These are phyloP conservation scores for Tinospora cordifolia DNA, from an alignment of 164 flowering plant genomes.

Conservation along the genomic window DNA sequence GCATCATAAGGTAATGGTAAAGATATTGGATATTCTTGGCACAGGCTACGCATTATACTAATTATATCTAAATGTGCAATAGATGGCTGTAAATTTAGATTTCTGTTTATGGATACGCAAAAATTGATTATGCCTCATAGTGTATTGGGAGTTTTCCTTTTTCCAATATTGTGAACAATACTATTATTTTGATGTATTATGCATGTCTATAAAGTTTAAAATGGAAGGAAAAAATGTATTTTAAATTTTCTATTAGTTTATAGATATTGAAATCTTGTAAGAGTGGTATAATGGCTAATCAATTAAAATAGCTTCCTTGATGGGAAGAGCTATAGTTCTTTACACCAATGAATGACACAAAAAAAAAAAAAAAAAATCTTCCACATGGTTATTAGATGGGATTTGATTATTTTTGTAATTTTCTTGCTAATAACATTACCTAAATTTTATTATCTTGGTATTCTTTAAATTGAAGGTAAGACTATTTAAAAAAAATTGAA, in stretches of 20 bases:
- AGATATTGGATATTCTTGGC: not conserved
- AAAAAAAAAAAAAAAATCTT: not conserved
- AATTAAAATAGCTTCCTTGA: not conserved
- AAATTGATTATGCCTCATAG: not conserved
- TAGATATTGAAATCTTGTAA: not conserved
- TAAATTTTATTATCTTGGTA: not conserved
- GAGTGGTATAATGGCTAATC: not conserved
- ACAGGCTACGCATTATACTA: not conserved
- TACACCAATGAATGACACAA: not conserved
- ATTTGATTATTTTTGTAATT: not conserved
- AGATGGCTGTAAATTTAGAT: not conserved
- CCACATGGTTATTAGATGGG: not conserved
- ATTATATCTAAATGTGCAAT: not conserved
- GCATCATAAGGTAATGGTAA: slow-evolving; percentile 68
- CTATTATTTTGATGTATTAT: no score
- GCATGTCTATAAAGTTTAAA: no score
- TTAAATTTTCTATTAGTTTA: not conserved
- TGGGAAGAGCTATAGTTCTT: not conserved
- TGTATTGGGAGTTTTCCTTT: not conserved
- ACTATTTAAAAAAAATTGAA: not conserved
- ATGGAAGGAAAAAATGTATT: no score
- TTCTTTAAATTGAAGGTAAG: not conserved
- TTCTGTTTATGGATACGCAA: not conserved
- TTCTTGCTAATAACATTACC: not conserved
- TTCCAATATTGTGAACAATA: not conserved